A percentile compares a stretch with the other conserved stretches of the same genome.
phyloP scores from a whole-genome alignment of 768 basidiomycete species.

The Tylopilus sp. region DNA sequence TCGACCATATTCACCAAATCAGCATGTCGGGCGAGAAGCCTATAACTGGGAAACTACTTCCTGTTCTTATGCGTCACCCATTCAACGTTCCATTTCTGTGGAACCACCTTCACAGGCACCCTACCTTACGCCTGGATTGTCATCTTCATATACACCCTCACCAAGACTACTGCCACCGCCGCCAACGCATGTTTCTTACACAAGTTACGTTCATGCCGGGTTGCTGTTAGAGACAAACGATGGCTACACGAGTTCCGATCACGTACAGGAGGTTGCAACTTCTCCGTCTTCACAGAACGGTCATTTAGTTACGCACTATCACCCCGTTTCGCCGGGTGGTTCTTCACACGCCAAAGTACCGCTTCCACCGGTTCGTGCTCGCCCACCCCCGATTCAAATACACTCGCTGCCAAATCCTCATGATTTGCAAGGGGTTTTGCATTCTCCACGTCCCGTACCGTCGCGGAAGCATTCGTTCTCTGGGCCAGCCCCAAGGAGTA shows the following conservation, averaged over 20 bases:
- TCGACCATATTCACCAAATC: slow-evolving; percentile 7
- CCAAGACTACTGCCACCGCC: slow-evolving; percentile 28
- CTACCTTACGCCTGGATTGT: slow-evolving; percentile 36
- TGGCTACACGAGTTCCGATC: slow-evolving; percentile 40
- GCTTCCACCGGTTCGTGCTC: slow-evolving; percentile 7
- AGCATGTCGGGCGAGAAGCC: slow-evolving; percentile 6
- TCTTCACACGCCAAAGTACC: slow-evolving; percentile 24
- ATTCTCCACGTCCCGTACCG: slow-evolving; percentile 66
- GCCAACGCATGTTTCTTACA: slow-evolving; percentile 24
- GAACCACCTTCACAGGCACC: slow-evolving; percentile 35
- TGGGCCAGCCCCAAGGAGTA: slow-evolving; percentile 24
- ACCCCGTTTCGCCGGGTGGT: slow-evolving; percentile 60
- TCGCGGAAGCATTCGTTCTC: slow-evolving; percentile 58
- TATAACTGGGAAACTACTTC: slow-evolving; percentile 17
- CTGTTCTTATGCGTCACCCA: slow-evolving; percentile 35
- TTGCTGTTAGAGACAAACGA: slow-evolving; percentile 13
- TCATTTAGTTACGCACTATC: slow-evolving; percentile 51
- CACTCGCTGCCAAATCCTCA: slow-evolving; percentile 27
- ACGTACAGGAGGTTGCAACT: slow-evolving; percentile 60
- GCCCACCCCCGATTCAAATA: slow-evolving; percentile 24
- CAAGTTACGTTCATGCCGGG: slow-evolving; percentile 15
- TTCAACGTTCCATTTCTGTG: slow-evolving; percentile 53
- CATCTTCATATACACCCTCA: slow-evolving; percentile 21
- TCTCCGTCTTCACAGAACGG: slow-evolving; percentile 59
- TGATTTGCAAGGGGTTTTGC: slow-evolving; percentile 39